Evolutionary conservation across 768 basidiomycete species (phyloP), one percentile per base, ranked within the genome.

Genomic region (Podaxis sp.): DNA sequence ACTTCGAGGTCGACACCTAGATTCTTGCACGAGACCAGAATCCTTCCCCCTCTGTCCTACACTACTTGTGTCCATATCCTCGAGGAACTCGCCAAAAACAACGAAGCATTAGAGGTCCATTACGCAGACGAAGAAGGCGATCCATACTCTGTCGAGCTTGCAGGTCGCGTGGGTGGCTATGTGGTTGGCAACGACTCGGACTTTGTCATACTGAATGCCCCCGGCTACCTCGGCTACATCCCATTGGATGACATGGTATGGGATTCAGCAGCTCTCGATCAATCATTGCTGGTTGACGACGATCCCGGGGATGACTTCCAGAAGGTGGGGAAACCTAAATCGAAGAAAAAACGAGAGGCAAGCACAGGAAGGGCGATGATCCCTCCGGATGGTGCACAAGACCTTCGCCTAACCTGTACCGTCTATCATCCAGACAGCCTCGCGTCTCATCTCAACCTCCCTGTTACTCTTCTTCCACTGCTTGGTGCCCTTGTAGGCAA

Each of bases 101-200:
- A 74, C 18, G 51, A 40, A 3, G 65, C 66, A 4, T 68, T 91
- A 18, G 74, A 85, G 42, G 65, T 91, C 5, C 83, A 88, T 70
- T 87, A 87, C 62, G 90, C 91, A 5, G 90, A 93, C 65, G 87
- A 87, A 71, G 91, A 93, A 70, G 90, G 84, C 9, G 91, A 93
- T 70, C 89, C 90, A 2, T 91, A 84, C 65, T 86, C 88, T n/a
- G 91, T 93, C 5, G 91, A 91, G 65, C 78, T 94, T 6, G 92
- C 92, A 9, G 91, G 85, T 13, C 79, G 82, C 51, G 72, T 92
- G 10, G 79, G 81, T 7, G 92, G 83, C 36, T 93, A 88, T 64
- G 90, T 94, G 50, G 79, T 86, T 0, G 90, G 88, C 23, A 85
- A 79, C 62, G 92, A 94, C 74, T 93, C 91, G 2, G 92, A 94